Evolutionary conservation across 208 protist genomes (phyloP), one percentile per base, ranked within the genome.

Genomic region (Acanthamoeba triangularis): DNA sequence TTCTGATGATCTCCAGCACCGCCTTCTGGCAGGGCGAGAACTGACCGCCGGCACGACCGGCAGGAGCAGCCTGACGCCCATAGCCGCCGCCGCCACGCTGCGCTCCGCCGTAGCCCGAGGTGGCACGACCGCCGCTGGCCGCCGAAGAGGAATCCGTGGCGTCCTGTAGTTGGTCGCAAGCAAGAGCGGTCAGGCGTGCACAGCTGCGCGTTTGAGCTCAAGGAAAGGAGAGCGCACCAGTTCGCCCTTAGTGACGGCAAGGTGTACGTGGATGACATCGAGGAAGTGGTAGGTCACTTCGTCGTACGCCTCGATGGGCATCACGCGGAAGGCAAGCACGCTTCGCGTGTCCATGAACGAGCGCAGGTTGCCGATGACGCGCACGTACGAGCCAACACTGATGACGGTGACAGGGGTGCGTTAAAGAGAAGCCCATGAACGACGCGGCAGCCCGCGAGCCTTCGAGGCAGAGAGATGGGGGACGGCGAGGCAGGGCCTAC

Each of bases 261-360:
- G 63, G 47, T 93, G 87, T 16, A 74, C 63, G 87, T 93, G 30
- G 87, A 93, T 93, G 41, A 74, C 61, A 16, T 93, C 87, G 41
- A 93, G 35, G 37, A 93, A 49, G 63, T 93, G 87, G 56, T 76
- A 93, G 52, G 87, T 93, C 25, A 63, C 49, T 72, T 93, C 87
- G 56, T 93, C 33, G 33, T 54, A 54, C 33, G 49, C 23, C 63
- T 37, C 28, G 56, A 93, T 72, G 54, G 63, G 59, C 33, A 61
- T 41, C 28, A 93, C 49, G 33, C 87, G 28, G 87, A 93, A 93
- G 33, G 87, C 87, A 20, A 74, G 20, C 37, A 93, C 49, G 35
- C 56, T 93, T 41, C 87, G 72, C 10, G 35, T 33, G 52, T 93
- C 44, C 28, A 93, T 76, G 87, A 93, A 93, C 35, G 87, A 93